A percentile compares a stretch with the other conserved stretches of the same genome.
phyloP scores from a whole-genome alignment of 371 early-diverging fungal genomes.

The Coemansia sp. region DNA sequence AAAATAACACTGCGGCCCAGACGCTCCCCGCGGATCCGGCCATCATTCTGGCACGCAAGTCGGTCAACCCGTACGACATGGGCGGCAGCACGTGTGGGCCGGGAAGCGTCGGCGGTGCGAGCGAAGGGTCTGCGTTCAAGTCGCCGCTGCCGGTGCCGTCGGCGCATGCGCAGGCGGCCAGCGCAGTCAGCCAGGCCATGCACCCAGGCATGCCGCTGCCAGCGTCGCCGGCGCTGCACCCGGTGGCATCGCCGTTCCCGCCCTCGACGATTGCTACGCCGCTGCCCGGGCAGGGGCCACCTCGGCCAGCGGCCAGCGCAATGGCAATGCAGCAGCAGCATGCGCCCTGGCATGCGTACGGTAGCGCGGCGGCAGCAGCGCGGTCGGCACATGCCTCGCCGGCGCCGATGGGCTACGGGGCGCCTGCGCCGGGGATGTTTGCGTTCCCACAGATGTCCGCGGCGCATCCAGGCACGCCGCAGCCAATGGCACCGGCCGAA shows the following conservation, averaged over 20 bases:
- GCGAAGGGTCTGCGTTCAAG: constrained; percentile 16
- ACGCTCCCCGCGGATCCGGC: constrained; percentile 29
- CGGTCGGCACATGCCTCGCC: constrained; percentile 40
- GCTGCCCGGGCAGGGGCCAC: constrained; percentile 31
- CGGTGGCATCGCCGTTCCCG: constrained; percentile 42
- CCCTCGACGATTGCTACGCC: constrained; percentile 46
- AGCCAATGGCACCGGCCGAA: constrained; percentile 9
- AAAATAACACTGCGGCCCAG: not conserved
- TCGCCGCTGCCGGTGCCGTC: constrained; percentile 36
- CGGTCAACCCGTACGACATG: constrained; percentile 28
- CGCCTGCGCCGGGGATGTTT: constrained; percentile 19
- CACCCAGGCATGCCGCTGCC: constrained; percentile 7
- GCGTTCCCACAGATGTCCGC: constrained; percentile 27
- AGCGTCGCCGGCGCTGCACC: constrained; percentile 36
- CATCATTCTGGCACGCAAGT: constrained; percentile 43
- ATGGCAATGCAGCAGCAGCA: constrained; percentile 15
- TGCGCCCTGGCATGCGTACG: constrained; percentile 30
- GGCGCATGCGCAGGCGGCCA: not conserved
- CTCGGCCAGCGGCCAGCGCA: constrained; percentile 3
- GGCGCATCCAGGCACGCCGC: constrained; percentile 23
- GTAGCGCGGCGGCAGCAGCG: constrained; percentile 5
- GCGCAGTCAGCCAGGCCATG: not conserved
- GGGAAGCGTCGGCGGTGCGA: not conserved
- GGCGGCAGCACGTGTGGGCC: constrained; percentile 2
- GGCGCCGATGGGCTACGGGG: constrained; percentile 21